phyloP scores from a whole-genome alignment of 106 monocot species.

The Alisma plantagoaquatica region DNA sequence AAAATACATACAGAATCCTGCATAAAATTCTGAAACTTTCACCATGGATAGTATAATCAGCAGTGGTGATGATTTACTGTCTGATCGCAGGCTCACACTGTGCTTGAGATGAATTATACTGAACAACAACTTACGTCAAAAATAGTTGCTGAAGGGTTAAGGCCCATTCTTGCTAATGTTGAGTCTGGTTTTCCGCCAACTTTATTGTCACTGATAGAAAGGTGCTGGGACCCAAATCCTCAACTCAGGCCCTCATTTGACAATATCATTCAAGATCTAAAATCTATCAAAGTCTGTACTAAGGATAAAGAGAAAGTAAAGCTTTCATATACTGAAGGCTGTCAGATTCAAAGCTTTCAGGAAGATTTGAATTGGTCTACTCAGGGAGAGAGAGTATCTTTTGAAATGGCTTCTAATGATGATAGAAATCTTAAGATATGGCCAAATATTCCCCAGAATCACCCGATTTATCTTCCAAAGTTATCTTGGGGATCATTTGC shows the following conservation, averaged over 20 bases:
- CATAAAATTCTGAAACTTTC: no score
- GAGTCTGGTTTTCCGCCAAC: constrained; percentile 32
- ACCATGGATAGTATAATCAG: no score
- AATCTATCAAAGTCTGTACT: constrained; percentile 23
- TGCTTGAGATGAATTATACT: constrained; percentile 98
- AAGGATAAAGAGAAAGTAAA: constrained; percentile 4
- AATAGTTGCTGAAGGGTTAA: constrained; percentile 65
- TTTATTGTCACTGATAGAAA: constrained; percentile 57
- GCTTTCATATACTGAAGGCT: not conserved
- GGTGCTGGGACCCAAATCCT: constrained; percentile 76
- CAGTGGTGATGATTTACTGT: not conserved
- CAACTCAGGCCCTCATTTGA: constrained; percentile 51
- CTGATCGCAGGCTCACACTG: constrained; percentile 74
- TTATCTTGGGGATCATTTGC: constrained; percentile 93
- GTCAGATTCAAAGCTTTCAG: constrained; percentile 17
- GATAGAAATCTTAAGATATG: no score
- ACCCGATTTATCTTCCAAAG: constrained; percentile 48
- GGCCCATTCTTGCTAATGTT: constrained; percentile 48
- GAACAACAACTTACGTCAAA: constrained; percentile 89
- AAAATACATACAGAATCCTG: no score
- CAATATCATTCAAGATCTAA: constrained; percentile 50
- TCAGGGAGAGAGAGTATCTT: constrained; percentile 51
- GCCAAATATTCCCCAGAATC: no score
- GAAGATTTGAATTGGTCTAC: constrained; percentile 69
- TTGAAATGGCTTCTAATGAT: no score